These are phyloP conservation scores for Knufia fluminis DNA, from an alignment of 2,329 filamentous ascomycete genomes.

Conservation along the genomic window DNA sequence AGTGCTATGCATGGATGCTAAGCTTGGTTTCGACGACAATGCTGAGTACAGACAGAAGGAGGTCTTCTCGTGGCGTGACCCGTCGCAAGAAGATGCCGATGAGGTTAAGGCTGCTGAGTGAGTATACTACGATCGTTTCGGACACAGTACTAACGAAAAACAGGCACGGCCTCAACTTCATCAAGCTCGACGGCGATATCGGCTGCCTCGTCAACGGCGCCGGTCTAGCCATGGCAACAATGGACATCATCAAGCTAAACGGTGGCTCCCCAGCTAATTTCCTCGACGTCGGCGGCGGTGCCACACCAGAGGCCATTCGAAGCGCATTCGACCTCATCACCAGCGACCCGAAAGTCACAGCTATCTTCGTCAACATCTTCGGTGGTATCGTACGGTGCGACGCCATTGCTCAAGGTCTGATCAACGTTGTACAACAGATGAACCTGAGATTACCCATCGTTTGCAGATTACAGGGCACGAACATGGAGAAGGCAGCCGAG, in stretches of 20 bases:
- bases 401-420: conserved; percentile 90
- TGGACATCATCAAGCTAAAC: conserved; percentile 99
- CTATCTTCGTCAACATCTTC: conserved; percentile 99
- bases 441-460: conserved; percentile 96
- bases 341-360: conserved; percentile 93
- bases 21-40: conserved; percentile 98
- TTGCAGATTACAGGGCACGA: conserved; percentile 93
- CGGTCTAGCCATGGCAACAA: conserved; percentile 98
- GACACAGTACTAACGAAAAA: conserved; percentile 8
- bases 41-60: conserved; percentile 98
- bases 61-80: conserved; percentile 86
- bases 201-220: conserved; percentile 93
- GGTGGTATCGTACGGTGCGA: conserved; percentile 98
- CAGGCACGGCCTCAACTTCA: conserved; percentile 82
- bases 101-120: conserved; percentile 94
- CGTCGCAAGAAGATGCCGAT: conserved; percentile 90
- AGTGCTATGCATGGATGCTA: conserved; percentile 98
- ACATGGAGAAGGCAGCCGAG: conserved; percentile 89
- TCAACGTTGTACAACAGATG: conserved; percentile 88
- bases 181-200: conserved; percentile 99
- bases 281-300: conserved; percentile 95
- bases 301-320: conserved; percentile 91
- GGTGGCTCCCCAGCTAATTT: conserved; percentile 95
- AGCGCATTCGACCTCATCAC: conserved; percentile 98
- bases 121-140: conserved; percentile 16